Base-by-base conservation (phyloP, 805 yeast species). In the Ogataea populi-albae region DNA sequence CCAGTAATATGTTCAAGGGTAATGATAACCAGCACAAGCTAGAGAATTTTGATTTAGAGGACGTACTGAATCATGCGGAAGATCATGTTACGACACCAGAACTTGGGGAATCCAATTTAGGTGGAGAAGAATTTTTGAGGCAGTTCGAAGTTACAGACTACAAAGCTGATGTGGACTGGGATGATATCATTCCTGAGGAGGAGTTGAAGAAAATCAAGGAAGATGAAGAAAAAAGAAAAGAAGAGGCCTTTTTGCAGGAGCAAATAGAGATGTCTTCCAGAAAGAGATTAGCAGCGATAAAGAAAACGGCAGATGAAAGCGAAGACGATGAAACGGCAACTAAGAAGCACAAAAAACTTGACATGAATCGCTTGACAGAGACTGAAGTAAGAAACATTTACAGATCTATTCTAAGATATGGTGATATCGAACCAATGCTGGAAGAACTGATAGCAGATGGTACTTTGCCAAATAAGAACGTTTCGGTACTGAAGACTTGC, bases 81-180 rank as follows among this genome's bases (percentile, higher is more conserved):
- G 98, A 93, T 58, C 98, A 93, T 56, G 77, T 84, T 22, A 93
- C 98, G 0, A 85, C 98, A 0, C 97, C 98, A 0, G 98, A 93
- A 25, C 62, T 93, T 15, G 98, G 98, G 4, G 98, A 93, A 54
- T 86, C 96, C n/a, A 94, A 93, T 53, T 70, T 93, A 37, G 99
- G 99, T 41, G 96, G 98, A 38, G 99, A 93, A 61, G 99, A 93
- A 64, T 93, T 93, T 56, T 72, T 93, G 64, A 87, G 79, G 55
- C 99, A 93, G 64, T 93, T 93, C 59, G 98, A 93, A 63, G 98
- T 93, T 35, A 93, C 99, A 0, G 98, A 93, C 59, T 94, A 89
- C 61, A 93, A 93, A 66, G 98, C 98, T 1, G 96, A 91, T 60
- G 88, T 91, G 43, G 94, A 88, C 46, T 93, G 99, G 99, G 98